Conservation (phyloP, 495 filamentous ascomycete genomes). For the Xylaria venustula region DNA sequence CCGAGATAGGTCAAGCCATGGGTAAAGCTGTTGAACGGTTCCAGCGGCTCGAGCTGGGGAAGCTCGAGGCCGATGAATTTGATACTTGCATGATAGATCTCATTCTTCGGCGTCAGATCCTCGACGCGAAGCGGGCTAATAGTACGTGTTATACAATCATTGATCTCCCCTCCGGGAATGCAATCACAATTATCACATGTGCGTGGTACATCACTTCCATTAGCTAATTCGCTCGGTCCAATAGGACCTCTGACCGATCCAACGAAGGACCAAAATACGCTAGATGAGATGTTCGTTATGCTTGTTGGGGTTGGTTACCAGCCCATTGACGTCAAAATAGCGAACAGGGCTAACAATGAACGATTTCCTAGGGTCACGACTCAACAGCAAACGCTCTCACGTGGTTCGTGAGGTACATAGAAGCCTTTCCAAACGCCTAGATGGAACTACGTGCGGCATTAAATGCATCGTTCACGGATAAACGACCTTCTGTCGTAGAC, state of each 20-base stretch:
- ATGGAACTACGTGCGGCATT: conserved; percentile 27
- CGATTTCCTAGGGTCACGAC: background rate
- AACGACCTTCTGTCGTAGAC: conserved; percentile 21
- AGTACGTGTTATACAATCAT: background rate
- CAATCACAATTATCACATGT: no score
- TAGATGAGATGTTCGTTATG: conserved; percentile 29
- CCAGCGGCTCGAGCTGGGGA: conserved; percentile 13
- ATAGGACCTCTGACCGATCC: conserved; percentile 19
- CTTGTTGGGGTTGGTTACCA: background rate
- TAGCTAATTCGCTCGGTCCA: background rate
- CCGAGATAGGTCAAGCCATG: conserved; percentile 24
- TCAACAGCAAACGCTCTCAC: conserved; percentile 28
- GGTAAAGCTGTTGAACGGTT: conserved; percentile 22
- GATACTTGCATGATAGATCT: conserved; percentile 39
- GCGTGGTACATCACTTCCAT: background rate
- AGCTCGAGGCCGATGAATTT: conserved; percentile 18
- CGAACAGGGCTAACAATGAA: background rate
- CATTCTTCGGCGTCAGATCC: conserved; percentile 30
- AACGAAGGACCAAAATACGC: conserved; percentile 23
- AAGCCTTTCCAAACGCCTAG: conserved; percentile 24
- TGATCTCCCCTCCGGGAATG: background rate
- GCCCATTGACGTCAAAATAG: background rate
- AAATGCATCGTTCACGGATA: conserved; percentile 16
- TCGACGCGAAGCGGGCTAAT: conserved; percentile 25
- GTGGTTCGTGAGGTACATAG: conserved; percentile 38